Base-by-base conservation (phyloP, 257 asterid species). In the Salvia hispanica region DNA sequence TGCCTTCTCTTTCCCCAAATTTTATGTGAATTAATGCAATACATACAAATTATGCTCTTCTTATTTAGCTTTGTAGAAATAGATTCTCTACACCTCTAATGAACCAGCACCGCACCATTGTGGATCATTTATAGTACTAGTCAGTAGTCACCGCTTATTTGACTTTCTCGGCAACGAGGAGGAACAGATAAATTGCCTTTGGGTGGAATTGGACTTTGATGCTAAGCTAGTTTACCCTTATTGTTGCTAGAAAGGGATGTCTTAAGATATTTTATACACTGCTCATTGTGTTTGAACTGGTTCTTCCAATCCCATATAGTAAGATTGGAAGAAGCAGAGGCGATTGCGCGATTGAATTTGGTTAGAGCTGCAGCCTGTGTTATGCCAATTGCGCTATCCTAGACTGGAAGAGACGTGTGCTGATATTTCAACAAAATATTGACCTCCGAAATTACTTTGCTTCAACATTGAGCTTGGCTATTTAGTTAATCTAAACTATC, bases 1-100 rank as follows among this genome's bases (percentile, higher is more conserved):
- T 57, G 84, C 40, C 37, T 2, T 63, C 45, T 52, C 36, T 14
- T 15, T 67, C 52, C 16, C 37, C 3, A 55, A 56, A 40, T 21
- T 51, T 66, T 37, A 13, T 12, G 62, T 9, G 3, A 13, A 47
- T 36, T 4, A 39, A 21, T 21, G 25, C 25, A 21, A 14, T 34
- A 34, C 13, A 56, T 21, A 21, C 25, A 21, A 21, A 21, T 21
- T 2, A 21, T 21, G 25, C 25, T 21, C 2, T 56, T 61, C 18
- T 61, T 42, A 53, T 62, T 44, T 44, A 7, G 55, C 28, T 21
- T 12, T 28, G 13, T 62, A n/a, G 39, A 43, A 21, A 21, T 21
- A 21, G 25, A 21, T 21, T 0, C 2, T 21, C 25, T 21, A n/a
- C n/a, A n/a, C n/a, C n/a, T n/a, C n/a, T n/a, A n/a, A n/a, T n/a